Evolutionary conservation across 208 protist species (phyloP).

Genomic region (Leishmania martiniquensis): DNA sequence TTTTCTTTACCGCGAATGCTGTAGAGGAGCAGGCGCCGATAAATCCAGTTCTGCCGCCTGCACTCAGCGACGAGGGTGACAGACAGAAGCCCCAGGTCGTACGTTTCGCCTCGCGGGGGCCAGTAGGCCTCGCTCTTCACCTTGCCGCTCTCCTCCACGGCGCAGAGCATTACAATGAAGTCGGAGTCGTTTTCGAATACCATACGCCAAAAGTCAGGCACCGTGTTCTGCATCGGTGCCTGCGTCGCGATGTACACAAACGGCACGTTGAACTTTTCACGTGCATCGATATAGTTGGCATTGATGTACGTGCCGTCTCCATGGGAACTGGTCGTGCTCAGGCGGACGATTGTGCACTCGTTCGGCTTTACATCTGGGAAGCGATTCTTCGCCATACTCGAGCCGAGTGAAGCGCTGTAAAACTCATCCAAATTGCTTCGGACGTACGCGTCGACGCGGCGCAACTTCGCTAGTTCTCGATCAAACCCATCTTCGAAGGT

Average conservation of each 20-base stretch:
- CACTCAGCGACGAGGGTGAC: slow-evolving; percentile 53
- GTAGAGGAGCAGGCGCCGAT: slow-evolving; percentile 51
- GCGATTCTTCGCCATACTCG: slow-evolving; percentile 77
- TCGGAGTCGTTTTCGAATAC: slow-evolving; percentile 76
- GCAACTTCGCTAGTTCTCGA: slow-evolving; percentile 56
- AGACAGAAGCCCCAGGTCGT: slow-evolving; percentile 57
- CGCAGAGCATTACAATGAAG: slow-evolving; percentile 90
- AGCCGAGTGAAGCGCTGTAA: slow-evolving; percentile 63
- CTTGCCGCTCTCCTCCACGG: slow-evolving; percentile 68
- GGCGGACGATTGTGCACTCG: slow-evolving; percentile 66
- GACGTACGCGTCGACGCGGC: slow-evolving; percentile 57
- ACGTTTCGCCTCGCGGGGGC: slow-evolving; percentile 44
- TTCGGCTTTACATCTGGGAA: slow-evolving; percentile 76
- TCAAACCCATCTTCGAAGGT: slow-evolving; percentile 66
- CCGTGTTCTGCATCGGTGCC: slow-evolving; percentile 79
- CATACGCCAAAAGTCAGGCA: slow-evolving; percentile 93
- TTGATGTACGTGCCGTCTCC: slow-evolving; percentile 85
- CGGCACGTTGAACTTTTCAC: slow-evolving; percentile 59
- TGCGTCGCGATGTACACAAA: slow-evolving; percentile 93
- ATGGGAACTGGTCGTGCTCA: slow-evolving; percentile 26
- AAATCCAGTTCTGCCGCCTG: slow-evolving; percentile 48
- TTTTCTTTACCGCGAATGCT: slow-evolving; percentile 56
- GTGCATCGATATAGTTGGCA: slow-evolving; percentile 86
- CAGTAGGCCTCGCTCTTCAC: slow-evolving; percentile 86
- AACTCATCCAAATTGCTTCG: slow-evolving; percentile 77